Evolutionary conservation across 2,329 filamentous ascomycete genomes (phyloP).

Genomic region (Xylariaceae sp.): DNA sequence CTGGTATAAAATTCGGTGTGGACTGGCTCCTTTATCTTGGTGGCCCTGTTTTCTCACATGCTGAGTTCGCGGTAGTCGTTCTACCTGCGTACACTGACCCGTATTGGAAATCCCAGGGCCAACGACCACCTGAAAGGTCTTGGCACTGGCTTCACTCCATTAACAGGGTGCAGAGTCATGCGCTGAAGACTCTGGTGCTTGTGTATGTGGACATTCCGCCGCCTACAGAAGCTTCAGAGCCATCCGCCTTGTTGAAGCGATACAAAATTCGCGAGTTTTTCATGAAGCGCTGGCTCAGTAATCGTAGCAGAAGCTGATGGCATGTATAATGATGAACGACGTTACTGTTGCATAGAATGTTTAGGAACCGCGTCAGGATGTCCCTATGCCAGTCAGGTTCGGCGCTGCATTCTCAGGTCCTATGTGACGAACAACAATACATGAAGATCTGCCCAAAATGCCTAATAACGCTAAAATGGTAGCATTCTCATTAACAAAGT

Average conservation of each 20-base stretch:
- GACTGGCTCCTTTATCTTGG: slow-evolving; percentile 94
- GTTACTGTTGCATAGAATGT: slow-evolving; percentile 12
- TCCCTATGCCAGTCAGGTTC: not conserved
- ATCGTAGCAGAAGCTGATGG: slow-evolving; percentile 54
- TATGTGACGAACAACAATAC: too few relatives aligned
- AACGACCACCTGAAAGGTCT: slow-evolving; percentile 46
- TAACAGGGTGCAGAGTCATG: slow-evolving; percentile 84
- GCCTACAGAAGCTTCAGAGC: slow-evolving; percentile 53
- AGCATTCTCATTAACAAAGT: too few relatives aligned
- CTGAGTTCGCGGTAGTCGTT: slow-evolving; percentile 84
- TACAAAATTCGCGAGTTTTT: slow-evolving; percentile 80
- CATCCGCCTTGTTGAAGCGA: slow-evolving; percentile 59
- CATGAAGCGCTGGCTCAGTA: slow-evolving; percentile 78
- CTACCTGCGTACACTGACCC: slow-evolving; percentile 74
- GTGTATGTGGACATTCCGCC: slow-evolving; percentile 89
- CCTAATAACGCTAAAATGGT: too few relatives aligned
- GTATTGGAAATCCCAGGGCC: slow-evolving; percentile 63
- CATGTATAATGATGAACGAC: slow-evolving; percentile 7
- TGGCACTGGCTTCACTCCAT: slow-evolving; percentile 88
- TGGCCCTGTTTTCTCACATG: slow-evolving; percentile 90
- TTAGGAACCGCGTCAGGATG: slow-evolving; percentile 4
- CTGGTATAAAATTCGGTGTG: slow-evolving; percentile 89
- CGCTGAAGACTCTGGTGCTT: slow-evolving; percentile 83
- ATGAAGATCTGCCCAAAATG: too few relatives aligned
- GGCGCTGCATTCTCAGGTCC: too few relatives aligned